A percentile compares a stretch with the other conserved stretches of the same genome.
Evolutionary conservation across 108 stramenopile genomes (phyloP).

Genomic region (Nannochloropsis oceanica): DNA sequence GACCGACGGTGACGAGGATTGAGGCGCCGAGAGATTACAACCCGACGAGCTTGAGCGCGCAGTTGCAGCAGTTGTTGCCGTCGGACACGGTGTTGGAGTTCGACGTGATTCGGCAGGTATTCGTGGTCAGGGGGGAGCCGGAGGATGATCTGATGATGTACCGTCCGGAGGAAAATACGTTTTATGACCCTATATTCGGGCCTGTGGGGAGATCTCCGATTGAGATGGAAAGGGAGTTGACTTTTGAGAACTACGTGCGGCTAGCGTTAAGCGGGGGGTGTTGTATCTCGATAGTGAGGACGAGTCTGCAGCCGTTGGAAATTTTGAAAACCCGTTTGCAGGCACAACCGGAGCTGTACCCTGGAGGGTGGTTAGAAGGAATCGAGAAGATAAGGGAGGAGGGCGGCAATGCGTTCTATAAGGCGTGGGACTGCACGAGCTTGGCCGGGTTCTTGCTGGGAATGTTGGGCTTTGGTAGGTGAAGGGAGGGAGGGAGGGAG

Average conservation of each 20-base stretch:
- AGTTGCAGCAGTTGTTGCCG: not conserved
- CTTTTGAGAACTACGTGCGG: slow-evolving; percentile 5
- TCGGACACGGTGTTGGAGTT: not conserved
- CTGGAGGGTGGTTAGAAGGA: not conserved
- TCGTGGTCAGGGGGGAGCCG: not conserved
- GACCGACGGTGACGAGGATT: not conserved
- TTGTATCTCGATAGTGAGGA: slow-evolving; percentile 8
- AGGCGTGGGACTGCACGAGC: not conserved
- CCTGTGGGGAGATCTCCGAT: slow-evolving; percentile 13
- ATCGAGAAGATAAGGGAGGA: not conserved
- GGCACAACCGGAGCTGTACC: not conserved
- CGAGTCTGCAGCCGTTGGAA: slow-evolving; percentile 10
- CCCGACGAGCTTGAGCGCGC: not conserved
- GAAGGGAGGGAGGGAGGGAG: not conserved
- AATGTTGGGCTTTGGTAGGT: not conserved
- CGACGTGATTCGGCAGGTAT: not conserved
- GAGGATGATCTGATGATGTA: not conserved
- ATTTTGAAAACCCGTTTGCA: slow-evolving; percentile 13
- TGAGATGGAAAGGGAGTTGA: slow-evolving; percentile 3
- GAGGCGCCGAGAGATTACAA: not conserved
- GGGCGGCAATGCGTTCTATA: not conserved
- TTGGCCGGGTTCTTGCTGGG: not conserved
- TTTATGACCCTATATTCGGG: slow-evolving; percentile 17
- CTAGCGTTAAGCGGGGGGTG: slow-evolving; percentile 7
- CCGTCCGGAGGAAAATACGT: not conserved